Base-by-base conservation (phyloP, 345 rosid genomes). In the Bruguiera gymnorhiza region DNA sequence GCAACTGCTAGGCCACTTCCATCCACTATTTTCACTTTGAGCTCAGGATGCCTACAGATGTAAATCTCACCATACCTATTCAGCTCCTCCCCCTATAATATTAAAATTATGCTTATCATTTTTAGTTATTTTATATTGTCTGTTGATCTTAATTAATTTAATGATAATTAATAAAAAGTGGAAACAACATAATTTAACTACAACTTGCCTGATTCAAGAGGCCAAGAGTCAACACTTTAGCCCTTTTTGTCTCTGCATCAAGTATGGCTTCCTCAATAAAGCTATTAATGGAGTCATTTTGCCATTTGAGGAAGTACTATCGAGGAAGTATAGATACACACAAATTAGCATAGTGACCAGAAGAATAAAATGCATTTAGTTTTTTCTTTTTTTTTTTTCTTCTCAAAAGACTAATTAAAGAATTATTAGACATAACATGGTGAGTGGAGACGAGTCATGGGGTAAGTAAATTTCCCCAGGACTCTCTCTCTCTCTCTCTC, bases 1-100 rank as follows among this genome's bases (percentile, higher is more conserved):
- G 87, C 87, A 19, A 74, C 87, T 9, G 86, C 91, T 34, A 88
- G 81, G 53, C 87, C 80, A 39, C 82, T 88, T 34, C 96, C 96
- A 56, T 90, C 93, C 54, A 90, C 91, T 62, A 90, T 74, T 68
- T 79, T 88, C 68, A 77, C 73, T 75, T 80, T 81, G 29, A 86
- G 68, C 39, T 50, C 62, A 8, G 88, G 91, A 73, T 83, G 65
- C 80, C 67, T 86, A 5, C 75, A 65, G 63, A 83, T 70, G 9
- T 78, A 86, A 56, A 81, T 6, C 60, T 75, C 86, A 15, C 96
- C 93, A 18, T 82, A 77, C 23, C 68, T 67, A 63, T 87, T 88
- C 4, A 85, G 68, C 60, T 90, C 88, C 31, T 85, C 87, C 61
- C 85, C 86, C 89, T 85, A 65, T 48, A 30, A 30, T 16, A 29